Conservation (phyloP, 139 green algal species). For the Chlorella vulgaris region DNA sequence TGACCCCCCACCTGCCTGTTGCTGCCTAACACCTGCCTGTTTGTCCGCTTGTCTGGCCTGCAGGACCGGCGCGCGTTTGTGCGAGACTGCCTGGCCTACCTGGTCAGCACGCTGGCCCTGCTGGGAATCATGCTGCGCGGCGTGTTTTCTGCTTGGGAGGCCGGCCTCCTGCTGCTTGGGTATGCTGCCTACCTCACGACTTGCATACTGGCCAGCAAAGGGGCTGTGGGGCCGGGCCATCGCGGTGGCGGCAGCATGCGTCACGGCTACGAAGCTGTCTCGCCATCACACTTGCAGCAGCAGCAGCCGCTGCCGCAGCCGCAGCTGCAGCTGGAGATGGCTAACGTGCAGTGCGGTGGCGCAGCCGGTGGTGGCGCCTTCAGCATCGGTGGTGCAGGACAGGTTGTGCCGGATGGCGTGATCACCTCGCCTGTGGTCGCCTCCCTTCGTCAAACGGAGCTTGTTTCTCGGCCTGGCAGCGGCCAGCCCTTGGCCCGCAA, state of each 20-base stretch:
- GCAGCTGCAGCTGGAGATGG: slow-evolving; percentile 3
- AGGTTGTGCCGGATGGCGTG: background rate
- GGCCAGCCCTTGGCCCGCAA: background rate
- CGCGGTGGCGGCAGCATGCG: background rate
- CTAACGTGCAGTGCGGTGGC: background rate
- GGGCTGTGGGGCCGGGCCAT: too few relatives aligned
- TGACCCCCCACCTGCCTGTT: too few relatives aligned
- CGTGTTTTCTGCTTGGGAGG: slow-evolving; percentile 27
- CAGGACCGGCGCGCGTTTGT: slow-evolving; percentile 43
- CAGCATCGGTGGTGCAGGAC: background rate
- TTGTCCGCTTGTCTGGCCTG: background rate
- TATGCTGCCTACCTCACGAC: slow-evolving; percentile 44
- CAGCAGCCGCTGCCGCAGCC: background rate
- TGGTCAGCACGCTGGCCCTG: slow-evolving; percentile 39
- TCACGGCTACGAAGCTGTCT: slow-evolving; percentile 4
- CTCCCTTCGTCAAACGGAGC: too few relatives aligned
- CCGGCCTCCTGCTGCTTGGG: slow-evolving; percentile 28
- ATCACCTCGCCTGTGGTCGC: background rate
- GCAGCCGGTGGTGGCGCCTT: background rate
- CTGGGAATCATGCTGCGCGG: slow-evolving; percentile 41
- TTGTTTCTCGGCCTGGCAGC: background rate
- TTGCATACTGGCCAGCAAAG: slow-evolving; percentile 30
- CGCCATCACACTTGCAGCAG: slow-evolving; percentile 2
- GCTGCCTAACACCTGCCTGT: background rate
- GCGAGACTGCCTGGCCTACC: slow-evolving; percentile 48